Evolutionary conservation across 257 asterid genomes (phyloP), one percentile per base, ranked within the genome.

Genomic region (Jacaranda mimosifolia): DNA sequence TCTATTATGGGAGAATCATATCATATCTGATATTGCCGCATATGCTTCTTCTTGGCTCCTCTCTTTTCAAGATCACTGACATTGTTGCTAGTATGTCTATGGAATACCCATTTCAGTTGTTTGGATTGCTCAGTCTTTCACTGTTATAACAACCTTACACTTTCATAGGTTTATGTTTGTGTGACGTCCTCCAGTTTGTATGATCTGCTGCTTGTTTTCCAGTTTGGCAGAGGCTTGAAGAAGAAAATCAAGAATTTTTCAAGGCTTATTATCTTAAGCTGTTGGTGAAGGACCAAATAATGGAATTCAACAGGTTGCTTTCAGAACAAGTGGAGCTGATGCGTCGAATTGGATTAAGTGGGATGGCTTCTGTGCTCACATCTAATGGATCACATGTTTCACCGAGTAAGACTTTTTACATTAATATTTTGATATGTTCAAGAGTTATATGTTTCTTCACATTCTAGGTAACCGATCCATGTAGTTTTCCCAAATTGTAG

Each of bases 221-320:
- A 95, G 99, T 95, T 75, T 95, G 99, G 99, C 89, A 84, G 84
- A 88, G 81, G 83, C 97, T 95, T 72, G 97, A 92, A 82, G 85
- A 87, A 73, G 91, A 91, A 82, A 89, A 95, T 83, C 94, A 72
- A 52, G 97, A 89, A 2, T 92, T 95, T 82, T 93, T 95, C 83
- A 82, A 85, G 86, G 96, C 92, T 68, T 95, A 95, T 81, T 87
- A 88, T 77, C 84, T 91, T 45, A 87, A 87, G 74, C 71, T 92
- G 86, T 73, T 85, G 85, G 94, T 92, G 77, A 88, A 94, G 81
- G 91, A 89, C 46, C 98, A 94, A 86, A 94, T 94, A 68, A 18
- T 87, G 86, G 94, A 89, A 76, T 94, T 91, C 89, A 94, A 94
- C 82, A 89, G 85, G 84, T 77, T 92, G 86, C 96, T 94, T 70